Conservation (phyloP, 2,329 filamentous ascomycete species). For the Chaetomium strumarium region DNA sequence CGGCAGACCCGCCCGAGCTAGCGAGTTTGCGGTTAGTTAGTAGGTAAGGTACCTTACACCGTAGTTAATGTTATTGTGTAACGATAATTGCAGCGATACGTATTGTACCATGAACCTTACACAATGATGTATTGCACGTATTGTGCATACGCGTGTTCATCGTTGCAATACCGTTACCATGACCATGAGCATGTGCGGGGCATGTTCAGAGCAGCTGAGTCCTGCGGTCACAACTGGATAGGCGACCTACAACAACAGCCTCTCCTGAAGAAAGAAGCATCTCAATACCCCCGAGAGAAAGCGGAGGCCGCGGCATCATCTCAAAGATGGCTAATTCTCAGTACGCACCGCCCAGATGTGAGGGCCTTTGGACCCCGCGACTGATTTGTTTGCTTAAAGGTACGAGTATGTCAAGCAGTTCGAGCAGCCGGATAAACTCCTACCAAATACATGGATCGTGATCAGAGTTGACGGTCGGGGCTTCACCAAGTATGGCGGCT, state of each 20-base stretch:
- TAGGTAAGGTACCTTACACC: background rate
- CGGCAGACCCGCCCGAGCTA: conserved; percentile 4
- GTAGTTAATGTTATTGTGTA: no score
- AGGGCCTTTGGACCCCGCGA: background rate
- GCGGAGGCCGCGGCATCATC: background rate
- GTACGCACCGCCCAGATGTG: conserved; percentile 30
- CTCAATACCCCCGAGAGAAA: background rate
- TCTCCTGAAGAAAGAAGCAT: no score
- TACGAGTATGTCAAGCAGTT: conserved; percentile 93
- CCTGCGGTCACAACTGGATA: no score
- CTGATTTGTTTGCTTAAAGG: conserved; percentile 40
- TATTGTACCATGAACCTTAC: no score
- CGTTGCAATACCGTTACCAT: no score
- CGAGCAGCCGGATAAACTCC: conserved; percentile 71
- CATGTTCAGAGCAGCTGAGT: no score
- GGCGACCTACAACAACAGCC: no score
- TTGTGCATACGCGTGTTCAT: no score
- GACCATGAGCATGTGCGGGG: no score
- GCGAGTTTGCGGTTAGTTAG: background rate
- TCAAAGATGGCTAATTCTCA: conserved; percentile 50
- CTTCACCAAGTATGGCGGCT: conserved; percentile 96
- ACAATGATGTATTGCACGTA: no score
- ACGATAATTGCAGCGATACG: no score
- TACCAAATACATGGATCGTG: conserved; percentile 93
- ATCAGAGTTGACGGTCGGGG: conserved; percentile 89